These are phyloP conservation scores for Atalantia buxifolia DNA, from an alignment of 345 rosid species.

Conservation along the genomic window DNA sequence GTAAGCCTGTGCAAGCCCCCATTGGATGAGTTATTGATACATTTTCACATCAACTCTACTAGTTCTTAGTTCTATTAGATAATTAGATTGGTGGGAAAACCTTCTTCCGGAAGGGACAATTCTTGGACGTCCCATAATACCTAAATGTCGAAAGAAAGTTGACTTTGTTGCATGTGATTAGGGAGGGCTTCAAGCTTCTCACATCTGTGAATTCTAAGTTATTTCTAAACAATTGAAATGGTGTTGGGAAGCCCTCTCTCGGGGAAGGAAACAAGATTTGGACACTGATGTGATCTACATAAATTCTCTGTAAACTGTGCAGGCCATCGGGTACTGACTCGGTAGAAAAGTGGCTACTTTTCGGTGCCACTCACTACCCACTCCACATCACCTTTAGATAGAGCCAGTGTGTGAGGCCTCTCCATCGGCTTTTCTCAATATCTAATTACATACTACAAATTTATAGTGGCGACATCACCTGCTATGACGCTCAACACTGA, in stretches of 20 bases:
- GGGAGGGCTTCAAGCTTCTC: neutral
- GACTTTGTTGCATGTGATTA: neutral
- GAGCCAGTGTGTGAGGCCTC: no score
- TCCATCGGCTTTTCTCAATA: no score
- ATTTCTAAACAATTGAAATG: neutral
- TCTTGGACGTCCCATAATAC: neutral
- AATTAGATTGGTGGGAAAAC: neutral
- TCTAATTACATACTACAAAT: no score
- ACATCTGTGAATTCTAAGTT: neutral
- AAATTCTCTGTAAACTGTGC: neutral
- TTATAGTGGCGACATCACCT: no score
- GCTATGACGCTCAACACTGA: no score
- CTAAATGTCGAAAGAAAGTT: neutral
- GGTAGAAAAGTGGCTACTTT: no score
- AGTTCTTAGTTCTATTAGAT: neutral
- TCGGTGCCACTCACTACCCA: no score
- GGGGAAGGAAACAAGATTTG: neutral
- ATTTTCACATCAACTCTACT: neutral
- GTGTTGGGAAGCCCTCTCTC: neutral
- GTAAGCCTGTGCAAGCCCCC: neutral
- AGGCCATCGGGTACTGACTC: no score
- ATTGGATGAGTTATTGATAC: neutral
- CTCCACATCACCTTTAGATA: no score
- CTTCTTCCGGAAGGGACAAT: neutral
- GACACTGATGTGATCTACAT: neutral